Percentiles rank a stretch among this genome's conserved stretches.
These are phyloP conservation scores for Ogataea minuta DNA, from an alignment of 805 yeast genomes.

Conservation along the genomic window DNA sequence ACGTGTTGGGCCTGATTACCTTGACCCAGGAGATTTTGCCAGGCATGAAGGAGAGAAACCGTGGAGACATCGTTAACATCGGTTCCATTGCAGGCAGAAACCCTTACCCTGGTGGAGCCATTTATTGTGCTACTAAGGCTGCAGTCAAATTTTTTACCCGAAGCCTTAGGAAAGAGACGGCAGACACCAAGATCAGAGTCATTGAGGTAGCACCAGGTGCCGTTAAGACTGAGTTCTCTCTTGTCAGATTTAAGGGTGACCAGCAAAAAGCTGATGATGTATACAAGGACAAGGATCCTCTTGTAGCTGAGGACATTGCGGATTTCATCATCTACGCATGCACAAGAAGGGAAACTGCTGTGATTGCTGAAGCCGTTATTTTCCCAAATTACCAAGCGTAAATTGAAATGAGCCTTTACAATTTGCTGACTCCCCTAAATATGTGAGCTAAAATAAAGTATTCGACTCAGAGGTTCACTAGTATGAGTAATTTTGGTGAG, in stretches of 20 bases:
- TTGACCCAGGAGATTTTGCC: constrained; percentile 46
- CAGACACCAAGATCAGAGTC: constrained; percentile 57
- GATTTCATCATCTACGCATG: constrained; percentile 58
- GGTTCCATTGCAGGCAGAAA: constrained; percentile 74
- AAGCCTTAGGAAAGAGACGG: constrained; percentile 16
- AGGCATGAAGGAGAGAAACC: constrained; percentile 39
- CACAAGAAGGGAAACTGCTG: constrained; percentile 57
- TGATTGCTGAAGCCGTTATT: constrained; percentile 54
- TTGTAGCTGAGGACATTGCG: constrained; percentile 58
- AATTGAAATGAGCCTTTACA: no score
- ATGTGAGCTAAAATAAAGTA: no score
- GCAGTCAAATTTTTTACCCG: constrained; percentile 55
- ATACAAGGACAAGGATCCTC: constrained; percentile 54
- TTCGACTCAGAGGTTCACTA: no score
- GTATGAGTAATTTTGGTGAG: no score
- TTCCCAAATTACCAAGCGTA: constrained; percentile 7
- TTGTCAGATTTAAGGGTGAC: constrained; percentile 61
- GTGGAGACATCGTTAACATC: constrained; percentile 58
- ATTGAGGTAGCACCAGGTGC: constrained; percentile 69
- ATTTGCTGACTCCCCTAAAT: no score
- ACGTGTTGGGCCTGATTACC: constrained; percentile 45
- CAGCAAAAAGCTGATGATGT: constrained; percentile 50
- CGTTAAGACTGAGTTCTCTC: constrained; percentile 66
- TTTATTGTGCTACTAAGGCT: constrained; percentile 69
- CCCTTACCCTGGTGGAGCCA: constrained; percentile 69